These are phyloP conservation scores for Trametes cingulata DNA, from an alignment of 768 basidiomycete species.

Conservation along the genomic window DNA sequence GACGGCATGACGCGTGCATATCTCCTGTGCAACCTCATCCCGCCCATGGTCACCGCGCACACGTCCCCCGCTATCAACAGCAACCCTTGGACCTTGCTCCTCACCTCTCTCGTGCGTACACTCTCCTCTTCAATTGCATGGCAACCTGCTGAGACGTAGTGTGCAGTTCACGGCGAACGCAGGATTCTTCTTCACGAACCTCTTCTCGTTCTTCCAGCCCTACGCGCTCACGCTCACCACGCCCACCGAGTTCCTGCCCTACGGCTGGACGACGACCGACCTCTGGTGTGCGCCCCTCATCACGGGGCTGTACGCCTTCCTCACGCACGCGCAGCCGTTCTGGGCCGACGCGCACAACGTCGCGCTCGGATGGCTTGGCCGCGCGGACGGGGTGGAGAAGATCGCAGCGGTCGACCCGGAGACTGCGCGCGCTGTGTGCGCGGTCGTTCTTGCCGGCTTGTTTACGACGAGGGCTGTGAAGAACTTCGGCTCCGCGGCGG, in stretches of 20 bases:
- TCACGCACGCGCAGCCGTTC: conserved; percentile 87
- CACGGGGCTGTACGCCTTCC: conserved; percentile 75
- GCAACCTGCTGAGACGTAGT: background rate
- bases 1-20: conserved; percentile 81
- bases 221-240: conserved; percentile 68
- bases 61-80: conserved; percentile 48
- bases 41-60: conserved; percentile 62
- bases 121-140: background rate
- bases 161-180: conserved; percentile 68
- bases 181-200: conserved; percentile 78
- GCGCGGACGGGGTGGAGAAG: conserved; percentile 30
- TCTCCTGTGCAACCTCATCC: conserved; percentile 76
- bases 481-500: conserved; percentile 48
- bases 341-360: conserved; percentile 64
- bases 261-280: conserved; percentile 86
- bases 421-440: conserved; percentile 71
- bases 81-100: conserved; percentile 77
- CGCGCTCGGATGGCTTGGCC: conserved; percentile 49
- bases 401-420: conserved; percentile 58
- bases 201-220: conserved; percentile 75
- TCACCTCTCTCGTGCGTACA: conserved; percentile 66
- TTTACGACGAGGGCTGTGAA: conserved; percentile 66
- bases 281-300: conserved; percentile 82
- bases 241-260: conserved; percentile 75
- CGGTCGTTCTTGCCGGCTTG: conserved; percentile 57